These are phyloP conservation scores for Pseudogymnoascus sp. DNA, from an alignment of 2,329 filamentous ascomycete genomes.

Conservation along the genomic window DNA sequence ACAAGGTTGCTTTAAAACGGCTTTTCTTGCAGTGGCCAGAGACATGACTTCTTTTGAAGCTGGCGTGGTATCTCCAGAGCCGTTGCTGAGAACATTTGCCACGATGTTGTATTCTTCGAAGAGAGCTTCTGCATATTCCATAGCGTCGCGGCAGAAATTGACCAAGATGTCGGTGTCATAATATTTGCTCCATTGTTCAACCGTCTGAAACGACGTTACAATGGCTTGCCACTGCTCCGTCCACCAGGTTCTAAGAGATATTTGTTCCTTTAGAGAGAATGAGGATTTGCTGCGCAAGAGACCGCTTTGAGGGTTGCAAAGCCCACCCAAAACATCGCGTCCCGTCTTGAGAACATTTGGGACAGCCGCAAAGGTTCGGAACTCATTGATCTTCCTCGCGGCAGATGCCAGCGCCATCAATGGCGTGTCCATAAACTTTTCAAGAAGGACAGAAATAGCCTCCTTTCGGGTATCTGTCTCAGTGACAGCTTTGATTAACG, in stretches of 20 bases:
- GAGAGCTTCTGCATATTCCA: constrained; percentile 83
- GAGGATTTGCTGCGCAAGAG: constrained; percentile 31
- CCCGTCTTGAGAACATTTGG: constrained; percentile 50
- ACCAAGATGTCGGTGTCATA: constrained; percentile 58
- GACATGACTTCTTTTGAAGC: constrained; percentile 23
- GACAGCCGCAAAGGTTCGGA: constrained; percentile 49
- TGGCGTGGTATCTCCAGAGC: constrained; percentile 26
- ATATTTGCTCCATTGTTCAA: constrained; percentile 66
- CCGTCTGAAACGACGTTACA: constrained; percentile 72
- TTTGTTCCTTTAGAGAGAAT: constrained; percentile 31
- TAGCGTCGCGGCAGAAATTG: constrained; percentile 88
- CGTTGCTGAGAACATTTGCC: constrained; percentile 39
- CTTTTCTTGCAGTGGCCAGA: constrained; percentile 36
- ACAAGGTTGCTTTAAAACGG: constrained; percentile 58
- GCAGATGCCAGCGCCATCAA: constrained; percentile 40
- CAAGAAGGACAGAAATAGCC: constrained; percentile 41
- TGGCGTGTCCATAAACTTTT: constrained; percentile 38
- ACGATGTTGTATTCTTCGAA: constrained; percentile 83
- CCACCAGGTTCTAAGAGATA: constrained; percentile 63
- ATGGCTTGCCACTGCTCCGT: constrained; percentile 74
- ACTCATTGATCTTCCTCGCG: constrained; percentile 36
- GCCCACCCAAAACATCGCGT: constrained; percentile 47
- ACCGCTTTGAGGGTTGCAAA: constrained; percentile 50
- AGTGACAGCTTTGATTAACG: constrained; percentile 76
- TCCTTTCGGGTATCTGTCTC: constrained; percentile 51